Base-by-base conservation (phyloP, 1,284 basidiomycete genomes). In the Neonothopanus nambi region DNA sequence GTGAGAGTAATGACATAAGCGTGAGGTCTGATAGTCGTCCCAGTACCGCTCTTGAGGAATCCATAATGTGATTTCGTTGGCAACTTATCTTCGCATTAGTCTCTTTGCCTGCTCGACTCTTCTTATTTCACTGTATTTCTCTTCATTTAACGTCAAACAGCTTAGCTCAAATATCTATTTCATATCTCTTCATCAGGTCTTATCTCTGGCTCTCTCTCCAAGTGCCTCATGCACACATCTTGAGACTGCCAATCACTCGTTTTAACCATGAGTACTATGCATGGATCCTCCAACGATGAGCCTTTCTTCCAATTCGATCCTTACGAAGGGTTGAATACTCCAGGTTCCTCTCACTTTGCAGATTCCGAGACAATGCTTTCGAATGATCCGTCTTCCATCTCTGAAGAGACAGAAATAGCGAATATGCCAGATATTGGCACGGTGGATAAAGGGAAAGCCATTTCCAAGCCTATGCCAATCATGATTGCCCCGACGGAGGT, bases 211-310 rank as follows among this genome's bases (percentile, higher is more conserved):
- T 51, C 45, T 47, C 45, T 47, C 33, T 47, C 45, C n/a, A n/a
- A 33, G 30, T 9, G 30, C 30, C 30, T 33, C 30, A 33, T 33
- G 30, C 30, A 33, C 30, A n/a, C n/a, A n/a, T n/a, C 8, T 33
- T 9, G 30, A 33, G 8, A 13, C 13, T 8, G 30, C 30, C 30
- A 33, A 33, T 33, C 30, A 21, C 54, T 33, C 42, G 20, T 35
- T 30, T 38, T 20, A 18, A 56, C 13, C 54, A 54, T 52, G 48
- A 56, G 50, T 21, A 30, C 47, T 28, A 52, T 52, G 57, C 70
- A 70, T 69, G 70, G 70, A 67, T 78, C 80, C 76, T 79, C 84
- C 80, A 78, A 77, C 75, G 74, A 78, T 54, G 74, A 77, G 57
- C 64, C 73, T 45, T 64, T 82, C 64, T 79, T 80, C 65, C 70